Conservation (phyloP, 2,329 filamentous ascomycete species). For the Erysiphe pulchra region DNA sequence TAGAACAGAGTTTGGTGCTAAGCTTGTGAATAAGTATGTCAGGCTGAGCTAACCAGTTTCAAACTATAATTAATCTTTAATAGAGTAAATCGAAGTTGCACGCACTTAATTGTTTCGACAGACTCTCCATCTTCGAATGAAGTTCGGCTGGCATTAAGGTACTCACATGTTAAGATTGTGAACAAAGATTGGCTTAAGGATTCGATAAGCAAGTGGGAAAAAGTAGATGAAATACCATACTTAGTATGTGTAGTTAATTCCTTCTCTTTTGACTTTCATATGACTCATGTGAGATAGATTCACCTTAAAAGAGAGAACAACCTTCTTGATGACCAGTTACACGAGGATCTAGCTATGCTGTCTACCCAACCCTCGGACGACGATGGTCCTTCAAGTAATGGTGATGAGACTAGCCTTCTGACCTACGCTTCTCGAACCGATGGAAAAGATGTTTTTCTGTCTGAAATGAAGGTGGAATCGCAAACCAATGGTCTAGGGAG, state of each 20-base stretch:
- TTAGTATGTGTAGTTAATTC: slow-evolving; percentile 5
- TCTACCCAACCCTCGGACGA: slow-evolving; percentile 10
- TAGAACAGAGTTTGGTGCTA: slow-evolving; percentile 64
- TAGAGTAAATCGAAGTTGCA: slow-evolving; percentile 34
- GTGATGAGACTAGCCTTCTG: slow-evolving; percentile 14
- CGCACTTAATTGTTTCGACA: slow-evolving; percentile 48
- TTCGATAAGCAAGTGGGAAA: slow-evolving; percentile 62
- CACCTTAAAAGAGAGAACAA: slow-evolving; percentile 44
- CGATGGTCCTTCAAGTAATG: slow-evolving; percentile 18
- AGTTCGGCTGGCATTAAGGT: slow-evolving; percentile 61
- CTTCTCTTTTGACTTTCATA: slow-evolving; percentile 1
- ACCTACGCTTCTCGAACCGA: slow-evolving; percentile 14
- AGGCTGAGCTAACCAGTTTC: not conserved
- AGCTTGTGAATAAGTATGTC: slow-evolving; percentile 20
- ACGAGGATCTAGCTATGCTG: slow-evolving; percentile 3
- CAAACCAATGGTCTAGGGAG: slow-evolving; percentile 29
- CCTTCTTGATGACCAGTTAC: slow-evolving; percentile 14
- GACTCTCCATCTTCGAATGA: slow-evolving; percentile 63
- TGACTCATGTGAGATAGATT: slow-evolving; percentile 17
- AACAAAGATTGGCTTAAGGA: slow-evolving; percentile 74
- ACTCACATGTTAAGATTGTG: slow-evolving; percentile 68
- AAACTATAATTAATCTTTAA: slow-evolving; percentile 1
- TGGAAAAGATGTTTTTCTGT: slow-evolving; percentile 22
- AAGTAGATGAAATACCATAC: slow-evolving; percentile 43
- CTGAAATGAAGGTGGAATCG: slow-evolving; percentile 20